A percentile compares a stretch with the other conserved stretches of the same genome.
phyloP scores from a whole-genome alignment of 371 early-diverging fungal species.

The Mucor irregularis region DNA sequence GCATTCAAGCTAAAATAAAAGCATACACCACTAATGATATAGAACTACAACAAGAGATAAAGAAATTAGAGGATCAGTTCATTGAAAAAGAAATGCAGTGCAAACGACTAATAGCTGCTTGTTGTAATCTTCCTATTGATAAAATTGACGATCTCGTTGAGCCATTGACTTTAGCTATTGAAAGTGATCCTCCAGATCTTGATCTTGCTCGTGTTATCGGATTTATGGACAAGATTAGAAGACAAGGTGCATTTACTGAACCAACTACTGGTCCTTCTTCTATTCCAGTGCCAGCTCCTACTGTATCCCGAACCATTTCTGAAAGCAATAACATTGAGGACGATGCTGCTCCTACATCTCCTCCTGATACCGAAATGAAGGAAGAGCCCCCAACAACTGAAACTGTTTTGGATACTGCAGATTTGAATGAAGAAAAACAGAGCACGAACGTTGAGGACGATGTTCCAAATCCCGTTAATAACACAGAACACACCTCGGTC shows the following conservation, averaged over 20 bases:
- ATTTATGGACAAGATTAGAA: conserved; percentile 51
- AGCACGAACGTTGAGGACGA: no score
- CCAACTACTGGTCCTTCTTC: neutral
- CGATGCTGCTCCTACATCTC: no score
- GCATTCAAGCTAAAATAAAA: conserved; percentile 34
- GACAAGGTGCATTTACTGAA: conserved; percentile 11
- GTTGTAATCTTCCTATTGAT: conserved; percentile 68
- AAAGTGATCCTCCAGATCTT: conserved; percentile 69
- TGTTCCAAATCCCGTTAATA: no score
- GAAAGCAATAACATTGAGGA: no score
- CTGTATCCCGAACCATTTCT: no score
- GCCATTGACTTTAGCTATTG: conserved; percentile 69
- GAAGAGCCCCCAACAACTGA: no score
- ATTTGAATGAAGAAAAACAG: no score
- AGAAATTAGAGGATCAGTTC: conserved; percentile 32
- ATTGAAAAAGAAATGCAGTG: conserved; percentile 66
- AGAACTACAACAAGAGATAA: conserved; percentile 42
- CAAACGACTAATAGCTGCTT: conserved; percentile 75
- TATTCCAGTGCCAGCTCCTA: neutral
- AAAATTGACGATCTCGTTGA: conserved; percentile 70
- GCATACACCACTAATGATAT: conserved; percentile 51
- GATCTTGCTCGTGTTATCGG: conserved; percentile 61
- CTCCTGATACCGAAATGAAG: no score
- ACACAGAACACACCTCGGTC: no score
- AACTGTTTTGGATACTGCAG: no score